phyloP scores from a whole-genome alignment of 345 rosid genomes.

The Orychophragmus violaceus region DNA sequence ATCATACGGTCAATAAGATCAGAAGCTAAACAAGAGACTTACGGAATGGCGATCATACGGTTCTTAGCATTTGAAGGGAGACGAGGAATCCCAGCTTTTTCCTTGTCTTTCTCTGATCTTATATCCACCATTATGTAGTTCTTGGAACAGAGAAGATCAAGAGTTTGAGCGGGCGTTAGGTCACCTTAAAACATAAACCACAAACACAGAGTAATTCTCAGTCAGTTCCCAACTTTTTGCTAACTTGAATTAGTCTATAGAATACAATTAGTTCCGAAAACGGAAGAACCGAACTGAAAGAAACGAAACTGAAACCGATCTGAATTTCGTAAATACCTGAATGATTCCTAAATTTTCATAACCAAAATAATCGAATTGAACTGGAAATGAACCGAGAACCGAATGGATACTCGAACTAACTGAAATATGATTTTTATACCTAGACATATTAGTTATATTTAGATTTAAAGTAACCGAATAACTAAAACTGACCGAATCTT shows the following conservation, averaged over 20 bases:
- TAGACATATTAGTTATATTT: no score
- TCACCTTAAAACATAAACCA: constrained; percentile 45
- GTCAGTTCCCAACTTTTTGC: neutral
- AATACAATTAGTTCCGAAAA: no score
- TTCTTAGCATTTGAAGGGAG: constrained; percentile 89
- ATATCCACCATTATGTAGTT: constrained; percentile 69
- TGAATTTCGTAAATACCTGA: no score
- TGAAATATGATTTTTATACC: no score
- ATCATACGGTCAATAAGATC: constrained; percentile 61
- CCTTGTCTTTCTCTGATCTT: constrained; percentile 92
- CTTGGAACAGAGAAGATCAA: constrained; percentile 53
- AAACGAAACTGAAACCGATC: no score
- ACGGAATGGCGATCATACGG: constrained; percentile 75
- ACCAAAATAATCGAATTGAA: no score
- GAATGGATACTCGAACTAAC: no score
- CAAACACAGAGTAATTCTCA: neutral
- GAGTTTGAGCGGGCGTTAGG: constrained; percentile 79
- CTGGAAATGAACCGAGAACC: no score
- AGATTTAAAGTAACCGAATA: no score
- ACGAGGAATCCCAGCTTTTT: constrained; percentile 78
- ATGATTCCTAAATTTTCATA: no score
- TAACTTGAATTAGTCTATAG: neutral
- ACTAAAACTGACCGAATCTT: no score
- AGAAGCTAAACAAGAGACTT: constrained; percentile 34
- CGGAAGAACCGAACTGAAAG: no score